These are phyloP conservation scores for Irineochytrium annulatum DNA, from an alignment of 192 early-diverging fungal species.

Conservation along the genomic window DNA sequence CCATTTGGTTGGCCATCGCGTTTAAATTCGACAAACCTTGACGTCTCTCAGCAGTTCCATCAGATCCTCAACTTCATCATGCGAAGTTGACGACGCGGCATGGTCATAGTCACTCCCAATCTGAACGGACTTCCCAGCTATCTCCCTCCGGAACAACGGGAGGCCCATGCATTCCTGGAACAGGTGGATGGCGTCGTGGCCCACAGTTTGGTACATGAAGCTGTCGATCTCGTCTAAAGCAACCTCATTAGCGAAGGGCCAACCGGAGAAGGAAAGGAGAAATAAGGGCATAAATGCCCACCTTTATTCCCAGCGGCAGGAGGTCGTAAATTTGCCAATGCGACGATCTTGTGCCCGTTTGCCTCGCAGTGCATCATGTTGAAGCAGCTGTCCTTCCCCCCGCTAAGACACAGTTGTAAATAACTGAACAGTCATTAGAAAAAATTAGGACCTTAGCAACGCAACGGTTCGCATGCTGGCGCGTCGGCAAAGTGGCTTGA, in stretches of 20 bases:
- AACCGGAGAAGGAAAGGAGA: no score
- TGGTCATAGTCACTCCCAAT: slow-evolving; percentile 63
- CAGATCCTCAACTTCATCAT: slow-evolving; percentile 96
- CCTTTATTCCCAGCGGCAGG: slow-evolving; percentile 57
- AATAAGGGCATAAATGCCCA: no score
- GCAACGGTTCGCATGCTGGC: slow-evolving; percentile 42
- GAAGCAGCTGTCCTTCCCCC: slow-evolving; percentile 95
- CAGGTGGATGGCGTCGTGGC: slow-evolving; percentile 80
- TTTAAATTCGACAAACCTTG: slow-evolving; percentile 41
- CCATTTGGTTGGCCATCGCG: background rate
- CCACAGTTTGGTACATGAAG: slow-evolving; percentile 97
- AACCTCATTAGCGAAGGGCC: background rate
- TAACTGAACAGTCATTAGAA: background rate
- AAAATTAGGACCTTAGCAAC: slow-evolving; percentile 20
- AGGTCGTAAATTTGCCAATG: slow-evolving; percentile 88
- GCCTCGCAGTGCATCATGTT: slow-evolving; percentile 94
- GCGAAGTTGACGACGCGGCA: no score
- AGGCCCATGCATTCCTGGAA: slow-evolving; percentile 79
- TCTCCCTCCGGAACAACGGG: slow-evolving; percentile 76
- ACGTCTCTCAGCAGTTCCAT: slow-evolving; percentile 67
- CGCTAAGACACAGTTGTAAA: slow-evolving; percentile 45
- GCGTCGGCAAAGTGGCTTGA: no score
- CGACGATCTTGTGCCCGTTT: slow-evolving; percentile 88
- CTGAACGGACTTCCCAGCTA: slow-evolving; percentile 63
- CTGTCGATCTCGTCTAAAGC: slow-evolving; percentile 89